Percentiles rank a stretch among this genome's conserved stretches.
Conservation (phyloP, 495 filamentous ascomycete species). For the Annulohypoxylon moriforme region DNA sequence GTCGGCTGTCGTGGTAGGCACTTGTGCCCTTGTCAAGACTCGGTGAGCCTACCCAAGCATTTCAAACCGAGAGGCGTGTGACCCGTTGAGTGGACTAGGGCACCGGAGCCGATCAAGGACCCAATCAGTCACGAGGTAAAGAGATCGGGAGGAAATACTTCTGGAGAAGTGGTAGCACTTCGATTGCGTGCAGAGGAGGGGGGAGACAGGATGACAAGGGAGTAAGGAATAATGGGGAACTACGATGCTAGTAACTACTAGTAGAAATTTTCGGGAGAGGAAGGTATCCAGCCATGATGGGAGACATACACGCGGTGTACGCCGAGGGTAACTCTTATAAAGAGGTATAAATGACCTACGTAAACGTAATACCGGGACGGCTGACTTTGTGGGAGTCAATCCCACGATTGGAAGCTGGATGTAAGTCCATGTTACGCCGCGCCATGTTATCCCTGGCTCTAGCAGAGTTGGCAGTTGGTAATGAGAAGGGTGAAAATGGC, state of each 20-base stretch:
- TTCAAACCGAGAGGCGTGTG: conserved; percentile 25
- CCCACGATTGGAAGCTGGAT: conserved; percentile 42
- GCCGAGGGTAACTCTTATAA: conserved; percentile 23
- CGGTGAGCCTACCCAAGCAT: conserved; percentile 27
- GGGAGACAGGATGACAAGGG: neutral
- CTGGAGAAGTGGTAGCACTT: conserved; percentile 14
- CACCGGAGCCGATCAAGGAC: conserved; percentile 22
- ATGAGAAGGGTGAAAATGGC: conserved; percentile 34
- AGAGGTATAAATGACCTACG: conserved; percentile 36
- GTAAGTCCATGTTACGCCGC: conserved; percentile 39
- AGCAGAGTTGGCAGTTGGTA: conserved; percentile 33
- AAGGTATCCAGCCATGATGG: conserved; percentile 12
- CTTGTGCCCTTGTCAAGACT: conserved; percentile 26
- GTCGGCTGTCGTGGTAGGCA: conserved; percentile 10
- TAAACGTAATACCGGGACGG: conserved; percentile 30
- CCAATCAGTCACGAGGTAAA: conserved; percentile 28
- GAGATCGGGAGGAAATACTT: conserved; percentile 13
- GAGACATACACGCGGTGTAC: conserved; percentile 30
- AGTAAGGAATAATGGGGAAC: neutral
- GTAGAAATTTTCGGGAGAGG: conserved; percentile 9
- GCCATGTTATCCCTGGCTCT: conserved; percentile 39
- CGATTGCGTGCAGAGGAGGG: neutral
- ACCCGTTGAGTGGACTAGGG: conserved; percentile 20
- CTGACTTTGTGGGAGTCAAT: conserved; percentile 31
- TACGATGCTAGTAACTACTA: conserved; percentile 7